Evolutionary conservation across 805 yeast species (phyloP), one percentile per base, ranked within the genome.

Genomic region (Candida awuae): DNA sequence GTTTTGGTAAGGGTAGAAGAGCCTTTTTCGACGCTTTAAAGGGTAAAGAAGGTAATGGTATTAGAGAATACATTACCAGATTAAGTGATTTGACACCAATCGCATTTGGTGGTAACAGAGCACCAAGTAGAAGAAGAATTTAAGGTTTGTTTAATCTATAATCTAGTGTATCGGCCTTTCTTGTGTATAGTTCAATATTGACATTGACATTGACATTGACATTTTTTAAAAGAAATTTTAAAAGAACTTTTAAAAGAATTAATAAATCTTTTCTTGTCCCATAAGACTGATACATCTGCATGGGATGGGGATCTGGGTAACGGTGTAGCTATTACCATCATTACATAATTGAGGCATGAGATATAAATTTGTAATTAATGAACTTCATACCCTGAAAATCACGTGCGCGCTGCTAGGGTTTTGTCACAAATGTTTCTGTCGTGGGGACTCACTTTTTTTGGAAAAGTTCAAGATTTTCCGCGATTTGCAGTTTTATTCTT

Each of bases 101-200:
- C 67, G 82, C 84, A 62, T 85, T 85, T 54, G 98, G 98, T 69
- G 97, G 97, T 69, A 80, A 75, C 34, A 76, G 92, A 53, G 70
- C 95, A 16, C 94, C 90, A 62, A 76, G 79, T 58, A 70, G 70
- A 42, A 81, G 96, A 68, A 79, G 94, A 65, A 66, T 82, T 33
- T 50, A 23, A 18, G 18, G 5, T 8, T 7, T 4, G 34, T 20
- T 9, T 19, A 12, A 23, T 31, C 7, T 20, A 12, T 17, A 8
- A 17, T 19, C 22, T 13, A 5, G 8, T 15, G 13, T 3, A 6
- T 26, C 15, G 7, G 7, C 29, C 6, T 17, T 18, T 16, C 22
- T 13, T 15, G 32, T 44, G 9, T 29, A 25, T 25, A 25, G 25
- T 22, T 22, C 25, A 22, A 10, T 10, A 22, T 8, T 10, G n/a